Evolutionary conservation across 2,329 filamentous ascomycete species (phyloP), one percentile per base, ranked within the genome.

Genomic region (Beauveria asiatica): DNA sequence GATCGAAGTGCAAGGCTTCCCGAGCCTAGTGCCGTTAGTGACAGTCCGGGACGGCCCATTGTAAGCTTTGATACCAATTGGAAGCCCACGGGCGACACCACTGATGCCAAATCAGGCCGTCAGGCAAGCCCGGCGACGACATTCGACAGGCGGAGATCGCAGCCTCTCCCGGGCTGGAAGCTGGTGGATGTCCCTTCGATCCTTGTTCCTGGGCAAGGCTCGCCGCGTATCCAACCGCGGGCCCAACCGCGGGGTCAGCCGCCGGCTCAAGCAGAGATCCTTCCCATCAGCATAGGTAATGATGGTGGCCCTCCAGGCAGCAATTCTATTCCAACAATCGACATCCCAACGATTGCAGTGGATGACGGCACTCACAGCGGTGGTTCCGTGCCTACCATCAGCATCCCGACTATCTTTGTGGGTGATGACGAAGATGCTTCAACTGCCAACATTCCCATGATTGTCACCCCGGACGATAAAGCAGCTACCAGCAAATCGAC

Each of bases 31-130:
- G 87, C 90, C 69, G 92, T 97, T 74, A 97, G 92, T 77, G 89
- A 97, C 76, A 89, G 83, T 70, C 88, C 89, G 67, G 91, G 91
- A 67, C 86, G 93, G 71, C 93, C 93, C 64, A 97, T 97, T 79
- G 93, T 97, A 80, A 97, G 93, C 82, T 97, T 97, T 81, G 84
- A 96, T 75, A 83, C 83, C 69, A 83, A 88, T 71, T 96, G 90
- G 86, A 88, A 85, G 79, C 83, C 85, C 70, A 83, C 83, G 71
- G 85, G 89, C 72, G 79, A 83, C 78, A 79, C 78, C 74, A 80
- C 88, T 80, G 87, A 91, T 84, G 75, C 83, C 77, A 88, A 66
- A 69, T 71, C 73, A 76, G 74, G 80, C 63, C 64, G 66, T 64
- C 64, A 66, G 67, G 66, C 62, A 61, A 56, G 67, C 65, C 64